Conservation (phyloP, 148 eudicot species). For the Silene conica region DNA sequence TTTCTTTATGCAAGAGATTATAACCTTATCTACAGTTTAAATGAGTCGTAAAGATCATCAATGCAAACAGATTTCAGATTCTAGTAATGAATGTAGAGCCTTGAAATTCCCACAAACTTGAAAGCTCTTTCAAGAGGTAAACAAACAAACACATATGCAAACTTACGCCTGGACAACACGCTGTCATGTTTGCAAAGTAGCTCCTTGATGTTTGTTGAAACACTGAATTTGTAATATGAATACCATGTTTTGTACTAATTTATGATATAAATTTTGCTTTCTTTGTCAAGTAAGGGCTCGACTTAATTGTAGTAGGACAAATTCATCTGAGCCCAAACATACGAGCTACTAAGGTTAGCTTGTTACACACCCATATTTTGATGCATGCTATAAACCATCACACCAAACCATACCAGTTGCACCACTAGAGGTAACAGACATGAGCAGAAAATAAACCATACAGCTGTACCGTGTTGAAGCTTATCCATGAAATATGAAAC, state of each 20-base stretch:
- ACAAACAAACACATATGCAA: neutral
- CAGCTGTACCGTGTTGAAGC: neutral
- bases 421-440: neutral
- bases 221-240: neutral
- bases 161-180: neutral
- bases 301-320: neutral
- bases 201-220: neutral
- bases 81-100: neutral
- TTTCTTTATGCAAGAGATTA: neutral
- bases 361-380: neutral
- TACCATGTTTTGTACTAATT: neutral
- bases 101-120: neutral
- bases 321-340: neutral
- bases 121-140: constrained; percentile 8
- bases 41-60: neutral
- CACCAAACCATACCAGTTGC: neutral
- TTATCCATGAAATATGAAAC: neutral
- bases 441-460: neutral
- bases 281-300: neutral
- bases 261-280: no score
- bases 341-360: neutral
- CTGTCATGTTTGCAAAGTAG: neutral
- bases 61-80: neutral
- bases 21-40: neutral
- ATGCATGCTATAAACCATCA: neutral